Evolutionary conservation across 2,329 filamentous ascomycete genomes (phyloP).

Genomic region (Periconia sp.): DNA sequence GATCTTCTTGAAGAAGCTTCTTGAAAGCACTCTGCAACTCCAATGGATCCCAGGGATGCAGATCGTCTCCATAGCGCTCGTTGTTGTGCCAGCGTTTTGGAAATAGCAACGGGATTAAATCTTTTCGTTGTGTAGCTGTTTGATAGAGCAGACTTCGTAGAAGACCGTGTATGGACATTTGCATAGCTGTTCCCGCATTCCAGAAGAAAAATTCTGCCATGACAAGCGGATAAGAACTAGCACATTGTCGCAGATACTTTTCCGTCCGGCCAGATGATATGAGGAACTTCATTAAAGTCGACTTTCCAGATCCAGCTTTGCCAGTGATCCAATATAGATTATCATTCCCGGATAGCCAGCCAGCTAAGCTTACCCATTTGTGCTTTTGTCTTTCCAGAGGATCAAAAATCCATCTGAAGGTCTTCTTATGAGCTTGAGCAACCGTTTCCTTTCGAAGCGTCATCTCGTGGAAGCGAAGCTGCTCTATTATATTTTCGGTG

Average conservation of each 20-base stretch:
- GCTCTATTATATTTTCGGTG: too few relatives aligned
- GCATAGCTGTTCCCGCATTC: constrained; percentile 33
- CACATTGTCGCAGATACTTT: constrained; percentile 20
- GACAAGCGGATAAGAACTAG: not conserved
- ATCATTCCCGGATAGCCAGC: constrained; percentile 5
- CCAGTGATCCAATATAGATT: constrained; percentile 47
- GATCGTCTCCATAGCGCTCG: too few relatives aligned
- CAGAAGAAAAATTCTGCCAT: constrained; percentile 34
- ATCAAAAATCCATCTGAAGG: constrained; percentile 4
- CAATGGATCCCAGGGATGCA: too few relatives aligned
- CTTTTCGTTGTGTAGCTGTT: constrained; percentile 12
- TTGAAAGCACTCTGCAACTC: too few relatives aligned
- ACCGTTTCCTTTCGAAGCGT: constrained; percentile 3
- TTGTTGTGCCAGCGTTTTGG: not conserved
- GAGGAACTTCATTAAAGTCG: constrained; percentile 37
- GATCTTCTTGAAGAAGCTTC: too few relatives aligned
- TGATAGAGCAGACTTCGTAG: constrained; percentile 46
- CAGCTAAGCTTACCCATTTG: not conserved
- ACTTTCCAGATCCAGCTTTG: constrained; percentile 49
- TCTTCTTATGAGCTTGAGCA: not conserved
- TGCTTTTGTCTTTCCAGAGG: not conserved
- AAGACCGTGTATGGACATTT: constrained; percentile 51
- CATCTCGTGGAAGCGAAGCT: too few relatives aligned
- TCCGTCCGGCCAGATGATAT: constrained; percentile 8
- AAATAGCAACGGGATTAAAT: constrained; percentile 1